Evolutionary conservation across 352 stramenopile genomes (phyloP).

Genomic region (Phytophthora nicotianae): DNA sequence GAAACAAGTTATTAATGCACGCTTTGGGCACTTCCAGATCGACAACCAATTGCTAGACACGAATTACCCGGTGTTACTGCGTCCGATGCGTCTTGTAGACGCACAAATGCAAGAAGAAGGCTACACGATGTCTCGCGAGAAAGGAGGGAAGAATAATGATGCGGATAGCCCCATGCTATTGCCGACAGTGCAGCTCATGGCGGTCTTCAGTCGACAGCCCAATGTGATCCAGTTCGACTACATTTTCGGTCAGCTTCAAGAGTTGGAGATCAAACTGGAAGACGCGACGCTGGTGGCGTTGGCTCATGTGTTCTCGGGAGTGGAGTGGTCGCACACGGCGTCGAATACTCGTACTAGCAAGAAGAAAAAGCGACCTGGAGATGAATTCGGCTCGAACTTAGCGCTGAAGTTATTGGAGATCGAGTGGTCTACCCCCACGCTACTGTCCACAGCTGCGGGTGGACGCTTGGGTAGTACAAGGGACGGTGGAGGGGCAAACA

Average conservation of each 20-base stretch:
- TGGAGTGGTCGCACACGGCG: conserved; percentile 58
- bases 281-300: conserved; percentile 79
- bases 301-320: conserved; percentile 74
- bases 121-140: conserved; percentile 28
- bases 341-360: conserved; percentile 33
- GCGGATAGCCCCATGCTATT: conserved; percentile 48
- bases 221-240: conserved; percentile 86
- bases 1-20: conserved; percentile 79
- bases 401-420: conserved; percentile 59
- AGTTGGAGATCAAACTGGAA: conserved; percentile 88
- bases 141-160: conserved; percentile 19
- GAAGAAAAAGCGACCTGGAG: conserved; percentile 16
- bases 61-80: conserved; percentile 82
- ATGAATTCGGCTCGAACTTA: conserved; percentile 53
- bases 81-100: conserved; percentile 69
- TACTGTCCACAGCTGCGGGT: conserved; percentile 39
- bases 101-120: conserved; percentile 73
- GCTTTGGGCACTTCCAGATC: conserved; percentile 80
- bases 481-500: conserved; percentile 52
- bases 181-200: conserved; percentile 84
- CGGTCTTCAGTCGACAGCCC: conserved; percentile 64
- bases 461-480: conserved; percentile 33
- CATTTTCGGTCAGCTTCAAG: conserved; percentile 86
- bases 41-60: conserved; percentile 88
- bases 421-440: conserved; percentile 61